Percentiles rank a stretch among this genome's conserved stretches.
phyloP scores from a whole-genome alignment of 306 rosid genomes.

The Gleditsia sinensis region DNA sequence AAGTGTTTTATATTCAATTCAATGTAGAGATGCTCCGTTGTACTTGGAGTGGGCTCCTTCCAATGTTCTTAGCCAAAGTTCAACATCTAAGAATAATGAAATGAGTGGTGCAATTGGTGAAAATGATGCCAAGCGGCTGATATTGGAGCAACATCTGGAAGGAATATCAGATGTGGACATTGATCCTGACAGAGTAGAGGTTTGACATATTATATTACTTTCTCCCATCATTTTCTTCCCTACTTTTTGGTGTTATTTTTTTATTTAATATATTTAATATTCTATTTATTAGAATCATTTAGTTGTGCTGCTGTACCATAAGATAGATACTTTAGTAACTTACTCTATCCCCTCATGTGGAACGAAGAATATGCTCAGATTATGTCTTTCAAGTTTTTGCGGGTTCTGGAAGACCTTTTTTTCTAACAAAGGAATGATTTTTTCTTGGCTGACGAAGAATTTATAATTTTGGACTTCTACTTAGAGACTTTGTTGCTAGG shows the following conservation, averaged over 20 bases:
- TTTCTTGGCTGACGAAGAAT: not conserved
- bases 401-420: not conserved
- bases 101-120: conserved; percentile 50
- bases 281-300: not conserved
- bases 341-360: not conserved
- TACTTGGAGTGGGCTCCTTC: conserved; percentile 97
- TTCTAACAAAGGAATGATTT: not conserved
- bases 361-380: not conserved
- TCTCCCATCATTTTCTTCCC: not conserved
- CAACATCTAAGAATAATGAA: conserved; percentile 48
- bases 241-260: not conserved
- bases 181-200: conserved; percentile 95
- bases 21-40: conserved; percentile 79
- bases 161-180: conserved; percentile 64
- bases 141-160: conserved; percentile 64
- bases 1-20: conserved; percentile 17
- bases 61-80: conserved; percentile 59
- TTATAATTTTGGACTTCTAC: not conserved
- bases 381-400: not conserved
- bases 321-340: not conserved
- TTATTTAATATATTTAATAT: not conserved
- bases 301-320: not conserved
- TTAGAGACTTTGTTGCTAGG: not conserved
- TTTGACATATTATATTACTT: conserved; percentile 40
- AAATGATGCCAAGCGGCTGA: conserved; percentile 64